Percentiles rank a stretch among this genome's conserved stretches.
Evolutionary conservation across 495 filamentous ascomycete genomes (phyloP).

Genomic region (Neurospora cerealis): DNA sequence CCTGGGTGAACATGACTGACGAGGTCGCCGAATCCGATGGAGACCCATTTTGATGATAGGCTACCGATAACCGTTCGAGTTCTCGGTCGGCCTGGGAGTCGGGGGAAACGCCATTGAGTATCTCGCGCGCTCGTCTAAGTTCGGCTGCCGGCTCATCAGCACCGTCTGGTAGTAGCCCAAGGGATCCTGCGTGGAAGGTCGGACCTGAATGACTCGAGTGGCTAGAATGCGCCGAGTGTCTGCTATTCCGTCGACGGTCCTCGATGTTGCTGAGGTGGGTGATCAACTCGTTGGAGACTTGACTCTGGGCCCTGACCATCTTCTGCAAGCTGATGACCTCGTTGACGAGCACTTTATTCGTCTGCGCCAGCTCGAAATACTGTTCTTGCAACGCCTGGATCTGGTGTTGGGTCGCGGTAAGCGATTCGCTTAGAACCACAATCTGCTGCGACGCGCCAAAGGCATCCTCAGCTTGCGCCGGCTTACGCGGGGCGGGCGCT

Average conservation of each 20-base stretch:
- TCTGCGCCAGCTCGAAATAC: constrained; percentile 74
- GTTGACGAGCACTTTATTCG: constrained; percentile 78
- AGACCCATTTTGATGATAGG: constrained; percentile 52
- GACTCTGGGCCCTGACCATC: constrained; percentile 65
- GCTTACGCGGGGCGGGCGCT: constrained; percentile 83
- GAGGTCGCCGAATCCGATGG: constrained; percentile 37
- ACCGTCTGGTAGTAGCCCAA: constrained; percentile 32
- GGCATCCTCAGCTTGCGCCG: constrained; percentile 56
- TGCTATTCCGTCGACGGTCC: constrained; percentile 32
- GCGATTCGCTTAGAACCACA: constrained; percentile 75
- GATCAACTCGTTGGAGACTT: constrained; percentile 40
- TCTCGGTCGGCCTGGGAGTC: constrained; percentile 70
- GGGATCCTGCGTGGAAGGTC: constrained; percentile 17
- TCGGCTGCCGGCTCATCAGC: constrained; percentile 68
- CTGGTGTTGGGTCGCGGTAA: constrained; percentile 85
- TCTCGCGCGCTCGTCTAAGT: constrained; percentile 79
- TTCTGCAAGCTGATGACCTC: constrained; percentile 85
- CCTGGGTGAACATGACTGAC: constrained; percentile 33
- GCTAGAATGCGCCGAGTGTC: constrained; percentile 31
- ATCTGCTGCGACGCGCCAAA: constrained; percentile 72
- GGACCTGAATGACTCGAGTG: constrained; percentile 26
- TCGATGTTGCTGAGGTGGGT: constrained; percentile 38
- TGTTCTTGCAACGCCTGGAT: constrained; percentile 76
- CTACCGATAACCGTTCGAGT: constrained; percentile 64
- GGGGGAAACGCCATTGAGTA: constrained; percentile 69